phyloP scores from a whole-genome alignment of 2,329 filamentous ascomycete genomes.

The Ophiostoma sp. region DNA sequence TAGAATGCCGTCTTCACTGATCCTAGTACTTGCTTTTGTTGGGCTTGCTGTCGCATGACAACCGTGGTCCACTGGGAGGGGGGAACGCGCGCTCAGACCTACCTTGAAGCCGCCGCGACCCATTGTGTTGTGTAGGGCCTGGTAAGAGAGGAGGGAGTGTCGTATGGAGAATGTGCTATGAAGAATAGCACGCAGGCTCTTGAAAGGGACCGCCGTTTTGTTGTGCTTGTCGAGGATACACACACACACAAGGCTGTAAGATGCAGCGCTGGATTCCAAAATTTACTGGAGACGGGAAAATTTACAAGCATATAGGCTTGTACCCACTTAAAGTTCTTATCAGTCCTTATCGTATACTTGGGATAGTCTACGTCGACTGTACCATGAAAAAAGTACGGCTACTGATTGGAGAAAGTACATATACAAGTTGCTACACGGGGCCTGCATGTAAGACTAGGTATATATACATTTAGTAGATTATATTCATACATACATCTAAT shows the following conservation, averaged over 20 bases:
- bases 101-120: conserved; percentile 27
- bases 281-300: conserved; percentile 1
- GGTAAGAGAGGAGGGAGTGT: background rate
- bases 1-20: background rate
- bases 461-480: background rate
- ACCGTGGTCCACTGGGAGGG: background rate
- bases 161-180: conserved; percentile 1
- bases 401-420: background rate
- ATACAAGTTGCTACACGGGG: background rate
- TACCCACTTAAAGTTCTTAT: conserved; percentile 10
- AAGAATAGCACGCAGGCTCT: background rate
- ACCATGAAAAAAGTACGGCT: background rate
- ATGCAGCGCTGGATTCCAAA: background rate
- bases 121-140: conserved; percentile 20
- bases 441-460: background rate
- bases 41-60: background rate
- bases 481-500: background rate
- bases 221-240: background rate
- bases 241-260: background rate
- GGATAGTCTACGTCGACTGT: background rate
- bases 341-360: background rate
- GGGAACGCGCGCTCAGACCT: background rate
- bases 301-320: background rate
- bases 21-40: background rate
- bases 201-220: background rate